Evolutionary conservation across 2,329 filamentous ascomycete species (phyloP), one percentile per base, ranked within the genome.

Genomic region (Amylocarpus encephaloides): DNA sequence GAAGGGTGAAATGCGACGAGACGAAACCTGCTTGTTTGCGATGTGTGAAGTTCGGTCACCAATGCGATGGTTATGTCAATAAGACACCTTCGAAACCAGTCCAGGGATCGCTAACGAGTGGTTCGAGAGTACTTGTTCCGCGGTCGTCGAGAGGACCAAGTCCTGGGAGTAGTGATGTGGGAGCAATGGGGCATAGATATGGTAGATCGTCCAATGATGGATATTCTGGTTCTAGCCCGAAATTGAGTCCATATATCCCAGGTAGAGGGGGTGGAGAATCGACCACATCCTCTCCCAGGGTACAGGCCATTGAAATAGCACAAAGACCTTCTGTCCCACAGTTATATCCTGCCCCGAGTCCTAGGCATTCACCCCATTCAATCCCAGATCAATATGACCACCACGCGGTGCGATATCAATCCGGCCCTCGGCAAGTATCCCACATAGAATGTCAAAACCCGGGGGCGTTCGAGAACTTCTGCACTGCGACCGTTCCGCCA

Each of bases 1-100:
- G 64, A 36, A 54, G 61, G 47, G 62, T 66, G 9, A 66, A 66
- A 53, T 66, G 64, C 48, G 64, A 66, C 40, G 64, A 66, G 43
- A 59, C 59, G 4, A 64, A 62, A 46, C 64, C 63, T 2, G 52
- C 34, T 12, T 66, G 64, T 52, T 44, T 59, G 22, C 56, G 64
- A 29, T 66, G 64, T 47, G 50, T 56, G 19, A 55, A 57, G 34
- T 62, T 61, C 34, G 64, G 64, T 15, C 61, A 61, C 41, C 58
- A 61, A 47, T 66, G 64, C 50, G 64, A 66, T 50, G 64, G 64
- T 29, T 66, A 66, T 30, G 46, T 56, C 13, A 54, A 56, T 15
- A 54, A 57, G 42, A 46, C 46, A n/a, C 10, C 38, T 41, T n/a
- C 45, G 19, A 48, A 48, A 36, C 46, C 46, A n/a, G n/a, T 39